Base-by-base conservation (phyloP, 1,139 yeast genomes). In the Zygosaccharomyces sapae region DNA sequence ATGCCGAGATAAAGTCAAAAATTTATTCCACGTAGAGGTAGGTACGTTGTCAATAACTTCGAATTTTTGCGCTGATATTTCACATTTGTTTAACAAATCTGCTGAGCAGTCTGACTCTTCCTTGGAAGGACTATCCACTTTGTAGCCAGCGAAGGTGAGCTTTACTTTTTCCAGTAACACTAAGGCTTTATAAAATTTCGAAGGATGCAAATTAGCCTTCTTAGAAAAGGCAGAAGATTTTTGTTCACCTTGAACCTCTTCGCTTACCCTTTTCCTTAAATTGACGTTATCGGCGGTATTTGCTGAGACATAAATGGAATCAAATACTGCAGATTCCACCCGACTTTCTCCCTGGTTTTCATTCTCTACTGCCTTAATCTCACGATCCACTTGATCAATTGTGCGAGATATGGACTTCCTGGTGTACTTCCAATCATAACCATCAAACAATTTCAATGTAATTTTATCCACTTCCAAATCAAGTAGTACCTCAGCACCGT, bases 361-460 rank as follows among this genome's bases (percentile, higher is more conserved):
- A 6, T 40, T 55, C 6, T 51, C 51, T 2, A 18, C 12, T 4
- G 45, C 49, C 41, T 56, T 56, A 25, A 65, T 64, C 42, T 69
- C 47, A 16, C 52, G 46, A 33, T 58, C 58, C 19, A 61, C 41
- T n/a, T 49, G 49, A 10, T 54, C 55, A 9, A 90, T 83, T 0
- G 87, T 86, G 5, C 74, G 76, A 19, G 75, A 71, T 24, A 92
- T 83, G 0, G 80, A 74, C 36, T 73, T 74, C 51, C 95, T 73
- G 0, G 97, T 88, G 42, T 79, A 80, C 48, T 77, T 77, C 96
- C 97, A 89, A 62, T 92, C 98, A 61, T 83, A 92, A 0, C 99
- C 99, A 69, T 92, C 98, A 62, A 79, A 81, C 35, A 92, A 67
- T 49, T 77, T 80, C 50, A 92, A 68, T 3, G 66, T 66, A 0